These are phyloP conservation scores for Asclepias syriaca DNA, from an alignment of 257 asterid species.

Conservation along the genomic window DNA sequence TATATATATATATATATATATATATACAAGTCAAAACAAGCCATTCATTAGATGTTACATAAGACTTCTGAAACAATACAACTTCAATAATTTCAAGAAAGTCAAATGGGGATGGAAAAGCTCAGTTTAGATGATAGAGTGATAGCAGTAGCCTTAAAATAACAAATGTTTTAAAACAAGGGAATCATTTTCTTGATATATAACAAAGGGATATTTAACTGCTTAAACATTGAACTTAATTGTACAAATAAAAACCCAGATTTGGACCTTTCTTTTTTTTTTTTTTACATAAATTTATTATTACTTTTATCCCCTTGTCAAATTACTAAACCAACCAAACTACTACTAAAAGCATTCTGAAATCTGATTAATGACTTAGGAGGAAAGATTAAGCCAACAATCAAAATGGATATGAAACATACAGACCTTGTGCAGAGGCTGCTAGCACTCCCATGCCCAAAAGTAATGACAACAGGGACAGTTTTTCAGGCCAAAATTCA, in stretches of 20 bases:
- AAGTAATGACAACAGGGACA: background rate
- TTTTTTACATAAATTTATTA: background rate
- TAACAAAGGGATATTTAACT: too few relatives aligned
- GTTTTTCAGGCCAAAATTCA: constrained; percentile 25
- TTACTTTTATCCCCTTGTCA: background rate
- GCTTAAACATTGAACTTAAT: background rate
- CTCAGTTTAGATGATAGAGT: too few relatives aligned
- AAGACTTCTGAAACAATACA: too few relatives aligned
- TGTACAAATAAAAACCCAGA: background rate
- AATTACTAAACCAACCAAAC: background rate
- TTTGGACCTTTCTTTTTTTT: background rate
- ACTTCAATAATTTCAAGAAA: too few relatives aligned
- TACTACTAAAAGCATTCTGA: background rate
- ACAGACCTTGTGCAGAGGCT: background rate
- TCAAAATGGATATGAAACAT: background rate
- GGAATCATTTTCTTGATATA: background rate
- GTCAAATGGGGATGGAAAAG: too few relatives aligned
- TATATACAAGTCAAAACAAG: too few relatives aligned
- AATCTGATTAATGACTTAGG: background rate
- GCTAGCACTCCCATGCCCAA: background rate
- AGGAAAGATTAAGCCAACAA: background rate
- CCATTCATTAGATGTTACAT: too few relatives aligned
- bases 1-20: too few relatives aligned
- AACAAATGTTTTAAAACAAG: too few relatives aligned
- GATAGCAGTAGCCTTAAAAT: too few relatives aligned